Base-by-base conservation (phyloP, 305 asterid species). In the Stenogyne calaminthoides region DNA sequence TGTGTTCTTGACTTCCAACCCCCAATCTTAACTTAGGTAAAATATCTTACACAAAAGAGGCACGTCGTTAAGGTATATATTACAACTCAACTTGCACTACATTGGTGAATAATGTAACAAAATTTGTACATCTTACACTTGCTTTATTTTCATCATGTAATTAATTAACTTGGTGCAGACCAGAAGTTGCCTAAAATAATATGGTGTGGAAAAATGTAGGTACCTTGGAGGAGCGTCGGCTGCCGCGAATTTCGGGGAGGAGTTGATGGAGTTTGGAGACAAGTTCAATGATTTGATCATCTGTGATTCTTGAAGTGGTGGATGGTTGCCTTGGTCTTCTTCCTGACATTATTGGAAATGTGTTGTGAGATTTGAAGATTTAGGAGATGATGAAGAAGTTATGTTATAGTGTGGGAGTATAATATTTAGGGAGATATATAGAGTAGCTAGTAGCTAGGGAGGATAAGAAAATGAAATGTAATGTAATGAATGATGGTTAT, bases 251-350 rank as follows among this genome's bases (percentile, higher is more conserved):
- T 79, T 93, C 98, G 1, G 98, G 98, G 9, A 93, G 88, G 76
- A 89, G 93, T 47, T 89, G 97, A 66, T 89, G 98, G 40, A 93
- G 81, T 81, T 89, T 89, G 75, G 98, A 86, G 37, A 93, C 86
- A 32, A 93, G 97, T 32, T 90, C 93, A 39, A 89, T 87, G 64
- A 93, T 93, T 71, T 93, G 96, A 69, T 91, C 97, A 47, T 93
- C 98, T 0, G 87, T 64, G 55, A 93, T 93, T 71, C 98, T 81
- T 0, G 95, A 70, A n/a, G 84, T 20, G 14, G 80, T 84, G 5
- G 81, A 16, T 11, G 94, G 70, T 58, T 86, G 93, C 75, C 97
- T 83, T 8, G 98, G 85, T 83, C 98, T 88, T 84, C 96, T 89
- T 71, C 89, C 88, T 1, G 98, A 93, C 98, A 91, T 91, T 25